Evolutionary conservation across 2,329 filamentous ascomycete species (phyloP), one percentile per base, ranked within the genome.

Genomic region (Metarhizium album): DNA sequence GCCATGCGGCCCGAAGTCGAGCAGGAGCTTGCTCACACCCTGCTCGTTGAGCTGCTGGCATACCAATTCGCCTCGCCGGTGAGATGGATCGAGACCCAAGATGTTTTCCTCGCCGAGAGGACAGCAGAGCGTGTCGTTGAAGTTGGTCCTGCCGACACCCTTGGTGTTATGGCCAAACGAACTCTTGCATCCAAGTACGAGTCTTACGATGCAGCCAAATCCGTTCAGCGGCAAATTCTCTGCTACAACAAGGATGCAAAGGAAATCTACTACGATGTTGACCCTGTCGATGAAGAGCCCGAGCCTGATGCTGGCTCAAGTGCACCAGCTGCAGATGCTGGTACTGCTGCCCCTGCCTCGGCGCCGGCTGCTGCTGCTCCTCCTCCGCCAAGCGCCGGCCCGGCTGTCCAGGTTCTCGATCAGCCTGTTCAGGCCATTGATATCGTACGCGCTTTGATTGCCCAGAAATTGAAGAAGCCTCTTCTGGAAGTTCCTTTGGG

Each of bases 241-340:
- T 97, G 93, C 77, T 98, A 97, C 76, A 97, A 95, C 78, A 98
- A 98, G 71, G 93, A 98, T 65, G 87, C 90, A 51, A 97, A 96
- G 70, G 93, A 98, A 70, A 98, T 98, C 58, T 98, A 98, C 76
- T 98, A 98, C 71, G 91, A 96, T 66, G 90, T 95, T 43, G 93
- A 98, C 64, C 93, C 93, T 0, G 76, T 95, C 29, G 89, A 94
- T 63, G 93, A 98, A 52, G 93, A 97, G 70, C 79, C 86, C 45
- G 85, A 86, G 63, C 74, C 83, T 1, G 67, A 74, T 13, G 70
- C 76, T 23, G 65, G 71, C 55, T 66, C 78, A 49, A 65, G 74
- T 16, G 64, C 75, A 37, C 64, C 77, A 46, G 63, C 76, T 3
- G 64, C 76, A 38, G 69, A 79, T 24, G 69, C 82, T 31, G 70